Conservation (phyloP, 495 filamentous ascomycete genomes). For the Hypomontagnella monticulosa region DNA sequence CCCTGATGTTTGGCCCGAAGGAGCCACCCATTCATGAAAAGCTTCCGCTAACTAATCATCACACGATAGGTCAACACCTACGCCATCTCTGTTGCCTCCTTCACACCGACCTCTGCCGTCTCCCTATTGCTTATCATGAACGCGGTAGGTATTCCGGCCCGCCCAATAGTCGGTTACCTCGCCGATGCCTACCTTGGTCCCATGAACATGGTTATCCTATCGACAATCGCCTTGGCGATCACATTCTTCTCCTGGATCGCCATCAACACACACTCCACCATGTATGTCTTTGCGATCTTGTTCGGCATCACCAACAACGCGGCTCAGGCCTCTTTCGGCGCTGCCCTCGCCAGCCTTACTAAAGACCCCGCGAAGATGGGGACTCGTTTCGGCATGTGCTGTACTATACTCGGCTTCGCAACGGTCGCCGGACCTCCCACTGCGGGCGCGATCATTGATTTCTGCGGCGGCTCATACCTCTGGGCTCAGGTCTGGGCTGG, state of each 20-base stretch:
- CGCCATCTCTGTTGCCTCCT: constrained; percentile 51
- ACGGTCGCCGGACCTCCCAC: constrained; percentile 56
- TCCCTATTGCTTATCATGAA: constrained; percentile 56
- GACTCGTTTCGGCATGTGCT: constrained; percentile 57
- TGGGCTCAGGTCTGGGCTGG: constrained; percentile 58
- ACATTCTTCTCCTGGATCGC: constrained; percentile 53
- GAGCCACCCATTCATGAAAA: not conserved
- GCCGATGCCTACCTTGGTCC: constrained; percentile 53
- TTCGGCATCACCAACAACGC: constrained; percentile 53
- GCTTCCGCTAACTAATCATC: no score
- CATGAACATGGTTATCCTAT: constrained; percentile 51
- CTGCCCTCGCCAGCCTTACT: constrained; percentile 52
- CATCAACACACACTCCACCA: constrained; percentile 46
- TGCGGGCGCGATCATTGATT: constrained; percentile 56
- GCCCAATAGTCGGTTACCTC: constrained; percentile 51
- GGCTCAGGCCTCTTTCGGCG: constrained; percentile 51
- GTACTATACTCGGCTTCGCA: constrained; percentile 51
- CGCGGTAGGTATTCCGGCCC: constrained; percentile 50
- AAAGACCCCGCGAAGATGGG: constrained; percentile 55
- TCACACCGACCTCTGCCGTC: constrained; percentile 52
- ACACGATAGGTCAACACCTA: constrained; percentile 44
- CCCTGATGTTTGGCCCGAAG: not conserved
- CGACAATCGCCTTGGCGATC: constrained; percentile 44
- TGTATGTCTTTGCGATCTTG: constrained; percentile 55
- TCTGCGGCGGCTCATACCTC: constrained; percentile 45